These are phyloP conservation scores for Waltergamsia citrina DNA, from an alignment of 2,329 filamentous ascomycete species.

Conservation along the genomic window DNA sequence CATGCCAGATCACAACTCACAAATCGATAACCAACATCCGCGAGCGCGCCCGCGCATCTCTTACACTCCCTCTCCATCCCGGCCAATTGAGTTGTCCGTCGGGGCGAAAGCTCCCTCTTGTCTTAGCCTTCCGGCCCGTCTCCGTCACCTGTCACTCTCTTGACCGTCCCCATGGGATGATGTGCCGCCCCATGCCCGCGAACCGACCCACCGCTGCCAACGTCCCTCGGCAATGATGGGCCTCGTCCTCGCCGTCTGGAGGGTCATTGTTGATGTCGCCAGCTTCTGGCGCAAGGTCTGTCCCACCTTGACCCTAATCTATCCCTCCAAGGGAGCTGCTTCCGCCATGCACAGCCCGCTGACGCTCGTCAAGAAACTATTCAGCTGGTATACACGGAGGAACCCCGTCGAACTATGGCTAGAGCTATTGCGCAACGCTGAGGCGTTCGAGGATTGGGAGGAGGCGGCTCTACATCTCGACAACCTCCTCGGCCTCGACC, in stretches of 20 bases:
- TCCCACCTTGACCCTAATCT: conserved; percentile 6
- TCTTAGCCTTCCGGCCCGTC: too few relatives aligned
- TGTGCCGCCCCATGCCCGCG: not conserved
- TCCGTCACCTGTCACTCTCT: not conserved
- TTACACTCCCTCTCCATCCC: not conserved
- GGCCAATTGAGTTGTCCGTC: not conserved
- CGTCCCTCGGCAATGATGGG: conserved; percentile 23
- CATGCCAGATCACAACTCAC: not conserved
- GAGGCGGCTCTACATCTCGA: conserved; percentile 78
- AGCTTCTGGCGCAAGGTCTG: conserved; percentile 54
- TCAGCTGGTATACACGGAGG: conserved; percentile 57
- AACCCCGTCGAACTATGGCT: conserved; percentile 57
- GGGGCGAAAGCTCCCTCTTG: too few relatives aligned
- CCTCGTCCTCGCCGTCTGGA: conserved; percentile 39
- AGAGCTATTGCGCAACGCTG: conserved; percentile 54
- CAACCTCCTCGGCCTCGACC: conserved; percentile 66
- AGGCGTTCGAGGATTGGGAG: conserved; percentile 78
- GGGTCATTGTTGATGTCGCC: conserved; percentile 51
- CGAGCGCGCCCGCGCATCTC: too few relatives aligned
- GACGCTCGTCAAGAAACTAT: conserved; percentile 47
- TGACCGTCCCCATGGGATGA: not conserved
- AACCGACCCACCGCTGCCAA: too few relatives aligned
- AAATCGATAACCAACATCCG: not conserved
- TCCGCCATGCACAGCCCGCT: conserved; percentile 8
- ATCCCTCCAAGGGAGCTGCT: too few relatives aligned